phyloP scores from a whole-genome alignment of 257 asterid genomes.

The Rehmannia glutinosa region DNA sequence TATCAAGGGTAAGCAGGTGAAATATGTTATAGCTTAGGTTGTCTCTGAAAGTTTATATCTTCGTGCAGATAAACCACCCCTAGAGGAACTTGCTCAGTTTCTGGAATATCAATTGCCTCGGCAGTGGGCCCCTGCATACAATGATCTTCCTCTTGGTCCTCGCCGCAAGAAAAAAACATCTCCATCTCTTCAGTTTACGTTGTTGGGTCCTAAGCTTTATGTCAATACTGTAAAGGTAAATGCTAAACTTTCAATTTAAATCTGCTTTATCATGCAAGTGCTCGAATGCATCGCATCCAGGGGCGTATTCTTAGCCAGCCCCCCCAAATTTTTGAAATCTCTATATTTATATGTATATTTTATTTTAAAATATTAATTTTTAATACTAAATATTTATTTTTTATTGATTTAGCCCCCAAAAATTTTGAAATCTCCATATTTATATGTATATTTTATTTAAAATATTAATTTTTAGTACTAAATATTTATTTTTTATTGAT shows the following conservation, averaged over 20 bases:
- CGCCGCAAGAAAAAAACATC: conserved; percentile 62
- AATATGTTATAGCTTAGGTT: neutral
- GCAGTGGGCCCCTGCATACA: conserved; percentile 93
- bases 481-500: no score
- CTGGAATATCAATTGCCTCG: conserved; percentile 87
- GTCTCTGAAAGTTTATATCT: conserved; percentile 12
- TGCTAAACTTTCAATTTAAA: neutral
- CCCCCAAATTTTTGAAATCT: no score
- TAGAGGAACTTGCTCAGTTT: conserved; percentile 85
- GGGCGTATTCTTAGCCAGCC: no score
- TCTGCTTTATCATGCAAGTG: neutral
- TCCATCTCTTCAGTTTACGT: conserved; percentile 77
- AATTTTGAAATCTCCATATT: no score
- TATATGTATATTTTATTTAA: no score
- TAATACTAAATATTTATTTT: no score
- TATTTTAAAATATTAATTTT: no score
- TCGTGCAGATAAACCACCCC: conserved; percentile 80
- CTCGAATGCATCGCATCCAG: no score
- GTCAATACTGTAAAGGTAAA: conserved; percentile 84
- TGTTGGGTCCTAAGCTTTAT: conserved; percentile 88
- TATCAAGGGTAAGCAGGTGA: neutral
- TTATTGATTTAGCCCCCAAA: no score
- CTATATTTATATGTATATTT: no score
- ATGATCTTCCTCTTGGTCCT: conserved; percentile 87
- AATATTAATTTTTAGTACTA: no score